Evolutionary conservation across 2,329 filamentous ascomycete species (phyloP), one percentile per base, ranked within the genome.

Genomic region (Capronia americana): DNA sequence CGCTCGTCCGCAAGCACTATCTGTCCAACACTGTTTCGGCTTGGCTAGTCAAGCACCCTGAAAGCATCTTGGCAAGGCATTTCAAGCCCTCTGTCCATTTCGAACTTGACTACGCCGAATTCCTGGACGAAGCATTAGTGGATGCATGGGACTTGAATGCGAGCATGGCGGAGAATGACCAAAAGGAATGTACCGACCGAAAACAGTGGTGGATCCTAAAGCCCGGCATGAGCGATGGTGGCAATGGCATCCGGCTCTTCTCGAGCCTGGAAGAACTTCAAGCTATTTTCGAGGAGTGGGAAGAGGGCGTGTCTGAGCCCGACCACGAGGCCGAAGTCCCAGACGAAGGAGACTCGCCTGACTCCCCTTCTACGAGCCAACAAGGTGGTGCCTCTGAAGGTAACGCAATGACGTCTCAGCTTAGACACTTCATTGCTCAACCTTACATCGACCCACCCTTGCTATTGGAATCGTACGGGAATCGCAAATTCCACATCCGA

Each of bases 151-250:
- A 98, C 74, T 79, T 99, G 59, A 85, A 89, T 23, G 92, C 92
- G 64, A 93, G 91, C 72, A 85, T 96, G 77, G 86, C 86, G 34
- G 83, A 83, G 54, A 97, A 97, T 72, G 86, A 86, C 57, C 79
- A 77, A 14, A 76, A 73, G 32, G 28, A 48, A 20, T 46, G 28
- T 6, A 28, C 61, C 7, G 76, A 78, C 28, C 80, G 85, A 50
- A 84, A 85, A 66, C 88, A 96, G 76, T 99, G 94, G 94, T 99
- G 95, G 95, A 98, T 99, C 71, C 79, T 99, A 66, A 99, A 99
- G 79, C 94, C 95, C 0, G 91, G 94, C 8, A 98, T 99, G 95
- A 97, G 92, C 77, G 95, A 99, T 76, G 87, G 94, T 26, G 95
- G 94, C 0, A 93, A 97, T 76, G 95, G 95, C 0, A 97, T 99